A percentile compares a stretch with the other conserved stretches of the same genome.
phyloP scores from a whole-genome alignment of 352 stramenopile genomes.

The Pythium phragmitis region DNA sequence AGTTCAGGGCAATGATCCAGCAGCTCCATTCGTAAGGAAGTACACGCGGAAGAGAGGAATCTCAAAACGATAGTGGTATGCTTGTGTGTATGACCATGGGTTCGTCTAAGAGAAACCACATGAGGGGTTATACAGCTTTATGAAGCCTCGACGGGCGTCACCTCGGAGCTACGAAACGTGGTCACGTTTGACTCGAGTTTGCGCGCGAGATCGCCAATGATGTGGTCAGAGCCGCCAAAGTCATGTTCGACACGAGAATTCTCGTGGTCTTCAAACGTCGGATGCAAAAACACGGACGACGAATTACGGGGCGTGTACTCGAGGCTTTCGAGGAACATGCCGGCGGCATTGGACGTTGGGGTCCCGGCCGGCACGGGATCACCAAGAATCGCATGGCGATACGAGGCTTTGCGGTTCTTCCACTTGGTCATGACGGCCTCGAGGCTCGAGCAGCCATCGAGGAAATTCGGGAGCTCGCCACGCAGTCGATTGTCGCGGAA shows the following conservation, averaged over 20 bases:
- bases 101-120: neutral
- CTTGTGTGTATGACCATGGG: neutral
- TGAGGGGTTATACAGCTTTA: constrained; percentile 7
- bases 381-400: constrained; percentile 66
- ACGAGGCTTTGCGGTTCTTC: constrained; percentile 81
- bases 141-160: constrained; percentile 23
- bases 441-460: constrained; percentile 76
- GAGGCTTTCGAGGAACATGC: constrained; percentile 49
- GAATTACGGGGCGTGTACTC: constrained; percentile 57
- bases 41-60: neutral
- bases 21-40: neutral
- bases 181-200: constrained; percentile 28
- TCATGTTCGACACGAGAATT: constrained; percentile 58
- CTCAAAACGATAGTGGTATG: neutral
- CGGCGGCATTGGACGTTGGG: constrained; percentile 8
- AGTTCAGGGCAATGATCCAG: constrained; percentile 18
- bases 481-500: constrained; percentile 77
- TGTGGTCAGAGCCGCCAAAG: constrained; percentile 42
- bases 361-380: constrained; percentile 49
- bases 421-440: constrained; percentile 83
- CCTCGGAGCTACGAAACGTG: constrained; percentile 20
- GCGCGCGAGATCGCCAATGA: constrained; percentile 51
- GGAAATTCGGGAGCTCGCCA: constrained; percentile 77
- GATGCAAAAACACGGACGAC: constrained; percentile 57
- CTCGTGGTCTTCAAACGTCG: constrained; percentile 50